Evolutionary conservation across 208 protist species (phyloP).

Genomic region (Leishmania tarentolae): DNA sequence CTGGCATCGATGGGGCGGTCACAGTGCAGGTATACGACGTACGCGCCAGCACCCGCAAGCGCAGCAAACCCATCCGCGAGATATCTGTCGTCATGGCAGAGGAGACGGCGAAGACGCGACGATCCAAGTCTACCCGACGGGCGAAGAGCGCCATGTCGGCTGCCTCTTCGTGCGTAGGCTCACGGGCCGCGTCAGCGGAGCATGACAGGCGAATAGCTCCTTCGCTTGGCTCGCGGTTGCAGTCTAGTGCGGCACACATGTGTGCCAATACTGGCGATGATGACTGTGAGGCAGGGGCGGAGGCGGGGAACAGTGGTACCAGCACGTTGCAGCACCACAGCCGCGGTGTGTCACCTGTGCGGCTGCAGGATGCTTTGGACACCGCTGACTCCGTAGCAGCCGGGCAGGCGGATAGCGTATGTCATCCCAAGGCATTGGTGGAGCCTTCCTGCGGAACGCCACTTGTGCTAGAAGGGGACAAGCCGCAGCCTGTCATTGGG

Average conservation of each 20-base stretch:
- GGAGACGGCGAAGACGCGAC: conserved; percentile 58
- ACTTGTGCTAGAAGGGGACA: neutral
- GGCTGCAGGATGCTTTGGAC: conserved; percentile 4
- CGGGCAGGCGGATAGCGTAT: neutral
- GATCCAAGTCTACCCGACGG: conserved; percentile 12
- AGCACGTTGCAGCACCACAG: neutral
- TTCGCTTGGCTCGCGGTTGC: conserved; percentile 9
- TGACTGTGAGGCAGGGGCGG: neutral
- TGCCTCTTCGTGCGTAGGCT: conserved; percentile 25
- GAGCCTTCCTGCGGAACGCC: conserved; percentile 16
- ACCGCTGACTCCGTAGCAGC: neutral
- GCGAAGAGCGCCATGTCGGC: conserved; percentile 20
- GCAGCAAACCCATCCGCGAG: conserved; percentile 77
- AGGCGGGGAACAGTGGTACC: neutral
- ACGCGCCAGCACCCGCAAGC: conserved; percentile 59
- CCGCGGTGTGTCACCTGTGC: neutral
- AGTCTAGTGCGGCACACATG: neutral
- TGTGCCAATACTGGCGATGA: neutral
- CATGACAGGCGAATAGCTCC: conserved; percentile 13
- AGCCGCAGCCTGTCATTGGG: neutral
- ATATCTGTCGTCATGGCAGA: conserved; percentile 81
- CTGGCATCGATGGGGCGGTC: conserved; percentile 54
- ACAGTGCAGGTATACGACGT: conserved; percentile 86
- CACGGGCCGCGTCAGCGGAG: conserved; percentile 11
- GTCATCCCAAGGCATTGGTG: neutral